phyloP scores from a whole-genome alignment of 2,329 filamentous ascomycete genomes.

The Fusarium sp. region DNA sequence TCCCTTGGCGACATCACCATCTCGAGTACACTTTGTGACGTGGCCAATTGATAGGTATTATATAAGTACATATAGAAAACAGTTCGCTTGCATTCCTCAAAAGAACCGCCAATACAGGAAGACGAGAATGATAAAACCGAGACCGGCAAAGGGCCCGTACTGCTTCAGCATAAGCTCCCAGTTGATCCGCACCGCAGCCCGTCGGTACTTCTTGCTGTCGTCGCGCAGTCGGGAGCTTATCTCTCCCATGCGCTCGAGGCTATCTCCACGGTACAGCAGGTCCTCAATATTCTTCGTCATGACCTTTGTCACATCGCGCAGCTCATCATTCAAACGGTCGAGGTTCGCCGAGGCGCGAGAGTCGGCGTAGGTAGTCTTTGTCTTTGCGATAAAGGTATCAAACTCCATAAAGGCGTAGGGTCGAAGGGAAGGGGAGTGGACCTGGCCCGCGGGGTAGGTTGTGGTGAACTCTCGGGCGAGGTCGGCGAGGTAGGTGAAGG shows the following conservation, averaged over 20 bases:
- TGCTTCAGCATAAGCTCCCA: constrained; percentile 98
- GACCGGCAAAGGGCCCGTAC: constrained; percentile 89
- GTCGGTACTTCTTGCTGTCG: constrained; percentile 93
- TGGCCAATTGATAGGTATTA: constrained; percentile 22
- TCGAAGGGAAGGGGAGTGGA: constrained; percentile 79
- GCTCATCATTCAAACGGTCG: constrained; percentile 94
- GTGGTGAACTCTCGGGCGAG: constrained; percentile 90
- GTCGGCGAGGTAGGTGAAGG: constrained; percentile 97
- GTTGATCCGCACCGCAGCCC: constrained; percentile 94
- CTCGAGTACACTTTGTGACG: not conserved
- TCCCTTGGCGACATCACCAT: not conserved
- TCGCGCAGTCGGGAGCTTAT: constrained; percentile 88
- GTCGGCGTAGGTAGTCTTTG: constrained; percentile 94
- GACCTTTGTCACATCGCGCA: constrained; percentile 97
- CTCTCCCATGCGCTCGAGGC: constrained; percentile 96
- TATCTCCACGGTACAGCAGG: constrained; percentile 92
- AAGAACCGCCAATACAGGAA: constrained; percentile 97
- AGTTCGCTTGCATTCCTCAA: constrained; percentile 56
- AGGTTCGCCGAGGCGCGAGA: constrained; percentile 91
- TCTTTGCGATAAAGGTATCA: constrained; percentile 94
- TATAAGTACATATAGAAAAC: constrained; percentile 25
- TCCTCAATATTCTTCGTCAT: constrained; percentile 99
- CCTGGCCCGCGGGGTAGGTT: constrained; percentile 80
- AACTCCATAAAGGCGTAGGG: constrained; percentile 99
- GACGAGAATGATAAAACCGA: constrained; percentile 85